Evolutionary conservation across 2,329 filamentous ascomycete species (phyloP).

Genomic region (Botryotinia calthae): DNA sequence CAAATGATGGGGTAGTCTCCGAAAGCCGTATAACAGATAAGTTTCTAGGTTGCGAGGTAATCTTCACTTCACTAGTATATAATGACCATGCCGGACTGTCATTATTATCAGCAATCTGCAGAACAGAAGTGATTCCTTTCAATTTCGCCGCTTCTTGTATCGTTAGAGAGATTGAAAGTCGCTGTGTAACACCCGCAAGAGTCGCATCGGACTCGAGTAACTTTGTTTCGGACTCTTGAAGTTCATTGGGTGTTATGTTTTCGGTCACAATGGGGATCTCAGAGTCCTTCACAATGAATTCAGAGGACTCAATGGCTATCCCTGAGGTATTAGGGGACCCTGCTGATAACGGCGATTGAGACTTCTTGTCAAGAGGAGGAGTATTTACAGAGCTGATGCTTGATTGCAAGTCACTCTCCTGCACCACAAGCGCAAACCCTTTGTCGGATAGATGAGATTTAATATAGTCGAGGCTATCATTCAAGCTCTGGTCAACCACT

Average conservation of each 20-base stretch:
- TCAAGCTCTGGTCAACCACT: not conserved
- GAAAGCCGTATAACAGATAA: not conserved
- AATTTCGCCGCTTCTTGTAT: not conserved
- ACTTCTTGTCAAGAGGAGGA: not conserved
- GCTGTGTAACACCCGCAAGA: not conserved
- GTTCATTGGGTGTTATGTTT: not conserved
- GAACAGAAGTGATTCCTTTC: not conserved
- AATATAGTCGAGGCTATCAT: not conserved
- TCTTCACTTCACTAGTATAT: not conserved
- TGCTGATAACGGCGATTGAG: not conserved
- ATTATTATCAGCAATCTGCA: not conserved
- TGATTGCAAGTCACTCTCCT: not conserved
- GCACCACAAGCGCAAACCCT: not conserved
- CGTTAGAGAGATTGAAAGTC: not conserved
- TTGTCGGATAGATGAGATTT: not conserved
- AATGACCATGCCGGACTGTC: not conserved
- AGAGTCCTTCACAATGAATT: not conserved
- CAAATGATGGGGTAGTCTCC: not conserved
- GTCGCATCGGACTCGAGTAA: not conserved
- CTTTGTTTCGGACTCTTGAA: not conserved
- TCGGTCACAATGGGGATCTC: not conserved
- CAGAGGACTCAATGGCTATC: not conserved
- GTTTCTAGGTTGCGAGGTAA: not conserved
- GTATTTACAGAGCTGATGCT: not conserved
- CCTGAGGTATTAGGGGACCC: not conserved